Evolutionary conservation across 2,329 filamentous ascomycete genomes (phyloP), one percentile per base, ranked within the genome.

Genomic region (Venturia nashicola): DNA sequence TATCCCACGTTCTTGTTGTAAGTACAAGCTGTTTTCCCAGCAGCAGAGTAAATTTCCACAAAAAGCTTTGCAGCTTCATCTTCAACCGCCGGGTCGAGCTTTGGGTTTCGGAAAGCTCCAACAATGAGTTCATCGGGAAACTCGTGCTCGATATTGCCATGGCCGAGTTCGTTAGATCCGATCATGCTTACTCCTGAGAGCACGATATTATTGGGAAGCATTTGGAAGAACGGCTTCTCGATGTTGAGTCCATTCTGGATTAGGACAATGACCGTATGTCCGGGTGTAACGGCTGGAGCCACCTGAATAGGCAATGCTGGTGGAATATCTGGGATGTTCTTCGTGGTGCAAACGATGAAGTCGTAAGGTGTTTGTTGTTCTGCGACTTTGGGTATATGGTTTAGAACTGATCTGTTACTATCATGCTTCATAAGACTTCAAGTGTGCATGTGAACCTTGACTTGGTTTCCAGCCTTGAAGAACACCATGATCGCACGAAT

Each of bases 171-270:
- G 4, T 78, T 77, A 2, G 80, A 77, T 34, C 81, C 80, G 63
- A 82, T 83, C 61, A 80, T 73, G 2, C 77, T 78, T 1, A 85
- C 82, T 48, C 79, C 80, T 51, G 80, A 84, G 7, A 86, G 68
- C 27, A 87, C 76, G 0, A 82, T 78, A 36, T 79, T 80, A 0
- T 69, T 63, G 0, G 82, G 82, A 66, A 82, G 86, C 0, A 72
- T 71, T 0, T 70, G 67, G 0, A 72, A 68, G 62, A 83, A 84
- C 18, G 82, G 79, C 11, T 81, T 76, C 69, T 87, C 84, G 65
- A 86, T 85, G 1, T 77, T 79, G 48, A 86, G 80, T 0, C 84
- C 84, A 67, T 86, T 86, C 66, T 87, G 84, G 14, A 86, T 78
- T 0, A 87, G 78, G 6, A 83, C 82, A 51, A 86, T 80, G 0